Evolutionary conservation across 2,329 filamentous ascomycete genomes (phyloP), one percentile per base, ranked within the genome.

Genomic region (Arthroderma uncinatum): DNA sequence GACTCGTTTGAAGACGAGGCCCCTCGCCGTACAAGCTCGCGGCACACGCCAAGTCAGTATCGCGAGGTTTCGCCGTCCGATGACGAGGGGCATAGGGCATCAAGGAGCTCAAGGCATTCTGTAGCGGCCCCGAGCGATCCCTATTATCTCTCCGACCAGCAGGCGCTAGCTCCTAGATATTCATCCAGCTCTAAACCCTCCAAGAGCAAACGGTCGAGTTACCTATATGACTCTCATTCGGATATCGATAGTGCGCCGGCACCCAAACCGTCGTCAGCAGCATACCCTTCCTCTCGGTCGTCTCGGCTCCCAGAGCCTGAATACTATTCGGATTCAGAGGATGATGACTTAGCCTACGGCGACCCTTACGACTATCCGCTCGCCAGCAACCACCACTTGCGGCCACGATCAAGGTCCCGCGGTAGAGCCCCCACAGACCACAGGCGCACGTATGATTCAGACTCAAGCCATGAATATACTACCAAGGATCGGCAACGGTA

Each of bases 1-100:
- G 68, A 67, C 30, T 64, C 59, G 48, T 61, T 59, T 30, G 66
- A 66, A 54, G 68, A 68, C 9, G 57, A 62, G 57, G 34, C 61
- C 48, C 53, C 63, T 58, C 33, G 50, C 28, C 47, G 47, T 14
- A 19, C 47, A 50, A 47, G 33, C 37, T 53, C 55, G 23, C 64
- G 57, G 50, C 36, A 28, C 23, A 50, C 23, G 40, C 25, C 53
- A 30, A 61, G 65, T 34, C 68, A 65, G 62, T 65, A 66, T 59
- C 65, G 64, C 54, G 64, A 61, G 53, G 67, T 65, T 23, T 50
- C 47, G n/a, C 47, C 25, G 3, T 50, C 47, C 9, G 62, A 59
- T 25, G 66, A 65, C 55, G 67, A 67, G 55, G 63, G 60, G 58
- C 55, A 57, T 54, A 63, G 60, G 54, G 48, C 50, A 21, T 40